Evolutionary conservation across 768 basidiomycete genomes (phyloP), one percentile per base, ranked within the genome.

Genomic region (Cubamyces sp.): DNA sequence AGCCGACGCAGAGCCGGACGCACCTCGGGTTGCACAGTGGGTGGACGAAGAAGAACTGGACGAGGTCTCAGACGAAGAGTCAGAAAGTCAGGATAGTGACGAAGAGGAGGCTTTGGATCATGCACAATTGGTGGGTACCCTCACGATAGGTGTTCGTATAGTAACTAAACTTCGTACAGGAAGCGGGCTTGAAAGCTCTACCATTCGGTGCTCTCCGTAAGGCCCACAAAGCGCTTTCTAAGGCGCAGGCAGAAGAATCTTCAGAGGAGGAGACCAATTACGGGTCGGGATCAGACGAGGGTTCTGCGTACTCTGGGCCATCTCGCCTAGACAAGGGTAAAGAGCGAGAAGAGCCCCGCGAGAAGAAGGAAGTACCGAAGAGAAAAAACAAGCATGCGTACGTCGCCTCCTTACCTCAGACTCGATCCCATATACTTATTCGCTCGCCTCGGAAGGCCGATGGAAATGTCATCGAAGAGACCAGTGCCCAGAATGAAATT

Each of bases 371-470:
- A 60, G 77, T 85, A 3, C 71, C 79, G 14, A 90, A 89, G 74
- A 82, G 94, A 45, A 72, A 81, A 5, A 84, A 83, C 71, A 97
- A 98, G 70, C 89, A 96, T 75, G 93, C 96, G 95, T 96, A 75
- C 64, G 93, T 82, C 25, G 15, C 26, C 46, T n/a, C 15, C 40
- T 30, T 39, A 37, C 30, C 61, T 25, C 42, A 9, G 11, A 34
- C 5, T 34, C 34, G 8, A 34, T 34, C 34, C 34, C 9, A 11
- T 34, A 34, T 34, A 5, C 9, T 34, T 9, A 34, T 34, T 1
- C 6, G 11, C 34, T n/a, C n/a, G n/a, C 34, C 34, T 34, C 9
- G 34, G 34, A 34, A 96, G 95, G 1, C 95, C 95, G 1, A 81
- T 78, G 34, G 93, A 94, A 67, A 79, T 92, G 54, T 88, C 90